Base-by-base conservation (phyloP, 441 rosid species). In the Heliophila coronopifolia region DNA sequence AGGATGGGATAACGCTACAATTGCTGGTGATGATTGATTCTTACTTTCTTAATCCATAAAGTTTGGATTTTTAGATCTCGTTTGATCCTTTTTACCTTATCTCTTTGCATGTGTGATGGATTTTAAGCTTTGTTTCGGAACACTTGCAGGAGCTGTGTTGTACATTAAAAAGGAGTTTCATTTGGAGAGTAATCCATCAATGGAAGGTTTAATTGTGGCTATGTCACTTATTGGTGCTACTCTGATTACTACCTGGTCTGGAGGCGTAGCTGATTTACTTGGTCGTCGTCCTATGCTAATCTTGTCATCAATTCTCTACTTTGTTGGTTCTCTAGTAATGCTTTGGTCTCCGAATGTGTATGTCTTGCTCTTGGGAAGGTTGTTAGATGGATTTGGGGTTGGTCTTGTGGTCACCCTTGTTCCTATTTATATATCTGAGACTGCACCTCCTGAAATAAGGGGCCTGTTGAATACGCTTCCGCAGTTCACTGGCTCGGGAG, bases 1-100 rank as follows among this genome's bases (percentile, higher is more conserved):
- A 75, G 98, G 98, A 76, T 91, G 98, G 98, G 98, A 91, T 69
- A 91, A 86, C 75, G 98, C 98, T 38, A 84, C 93, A 46, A 91
- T 91, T 59, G 98, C 98, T 32, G 98, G 98, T 86, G 65, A 59
- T 54, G 42, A 35, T n/a, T 62, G 17, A 3, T 53, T 10, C 2
- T n/a, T 19, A 17, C 35, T 34, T 17, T 42, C 47, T 1, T 1
- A n/a, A 15, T 34, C 11, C 9, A 27, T 61, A 24, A 18, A 13
- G 35, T 12, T 24, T 6, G 15, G 34, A 49, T 65, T 50, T 27
- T 16, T 9, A 43, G 54, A 57, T 57, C n/a, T 3, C 1, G 22
- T 25, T 18, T 42, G 13, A 12, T 34, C 11, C 11, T 52, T 43
- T 10, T 6, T 10, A 28, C 19, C 14, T 13, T 3, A 36, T 62